These are phyloP conservation scores for Ganoderma sinense DNA, from an alignment of 1,284 basidiomycete species.

Conservation along the genomic window DNA sequence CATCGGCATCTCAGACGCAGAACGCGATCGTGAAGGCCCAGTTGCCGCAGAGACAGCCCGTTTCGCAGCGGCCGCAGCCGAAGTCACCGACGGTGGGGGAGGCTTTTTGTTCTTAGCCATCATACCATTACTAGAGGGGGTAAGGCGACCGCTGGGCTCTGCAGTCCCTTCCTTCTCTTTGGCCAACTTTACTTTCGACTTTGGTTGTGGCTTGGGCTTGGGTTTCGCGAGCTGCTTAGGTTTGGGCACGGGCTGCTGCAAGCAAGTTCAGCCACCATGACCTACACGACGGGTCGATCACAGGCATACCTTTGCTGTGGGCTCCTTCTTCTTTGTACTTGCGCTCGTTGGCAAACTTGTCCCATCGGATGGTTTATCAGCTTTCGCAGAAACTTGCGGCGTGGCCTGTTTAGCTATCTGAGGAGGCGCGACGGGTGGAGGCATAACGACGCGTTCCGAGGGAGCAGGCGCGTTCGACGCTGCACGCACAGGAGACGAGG, in stretches of 20 bases:
- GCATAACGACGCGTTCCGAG: constrained; percentile 60
- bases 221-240: constrained; percentile 46
- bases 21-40: constrained; percentile 64
- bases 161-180: constrained; percentile 31
- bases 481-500: constrained; percentile 1
- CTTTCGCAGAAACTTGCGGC: constrained; percentile 5
- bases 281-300: not conserved
- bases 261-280: constrained; percentile 11
- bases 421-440: constrained; percentile 53
- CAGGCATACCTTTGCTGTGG: constrained; percentile 49
- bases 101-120: constrained; percentile 41
- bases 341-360: constrained; percentile 23
- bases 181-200: constrained; percentile 41
- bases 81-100: constrained; percentile 20
- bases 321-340: constrained; percentile 55
- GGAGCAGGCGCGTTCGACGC: constrained; percentile 11
- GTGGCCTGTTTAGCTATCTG: constrained; percentile 10
- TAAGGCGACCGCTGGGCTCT: constrained; percentile 25
- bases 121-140: constrained; percentile 28
- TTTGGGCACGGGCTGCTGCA: constrained; percentile 47
- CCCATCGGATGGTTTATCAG: constrained; percentile 8
- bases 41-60: constrained; percentile 38
- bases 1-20: constrained; percentile 69
- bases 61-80: constrained; percentile 33
- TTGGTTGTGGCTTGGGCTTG: constrained; percentile 47